These are phyloP conservation scores for Podila clonocystis DNA, from an alignment of 192 early-diverging fungal species.

Conservation along the genomic window DNA sequence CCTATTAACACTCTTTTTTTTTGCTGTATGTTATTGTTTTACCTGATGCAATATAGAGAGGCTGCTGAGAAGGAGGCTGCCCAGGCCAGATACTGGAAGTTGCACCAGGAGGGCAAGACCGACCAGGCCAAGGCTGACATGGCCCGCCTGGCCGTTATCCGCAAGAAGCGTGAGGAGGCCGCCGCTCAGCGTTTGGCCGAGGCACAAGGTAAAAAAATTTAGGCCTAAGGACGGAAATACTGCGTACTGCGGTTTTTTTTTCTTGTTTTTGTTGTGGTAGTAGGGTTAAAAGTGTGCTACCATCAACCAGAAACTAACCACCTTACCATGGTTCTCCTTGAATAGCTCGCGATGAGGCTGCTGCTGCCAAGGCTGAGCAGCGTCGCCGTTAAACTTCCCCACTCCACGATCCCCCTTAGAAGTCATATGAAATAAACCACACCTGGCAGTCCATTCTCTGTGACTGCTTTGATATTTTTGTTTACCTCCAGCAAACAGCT, in stretches of 20 bases:
- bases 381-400: constrained; percentile 26
- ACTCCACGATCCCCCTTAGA: too few relatives aligned
- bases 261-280: too few relatives aligned
- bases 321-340: background rate
- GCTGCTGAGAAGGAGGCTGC: constrained; percentile 63
- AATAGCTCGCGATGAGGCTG: constrained; percentile 46
- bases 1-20: background rate
- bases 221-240: background rate
- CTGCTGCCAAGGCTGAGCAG: constrained; percentile 46
- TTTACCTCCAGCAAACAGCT: too few relatives aligned
- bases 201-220: constrained; percentile 47
- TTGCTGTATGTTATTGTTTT: background rate
- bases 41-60: constrained; percentile 42
- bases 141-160: constrained; percentile 59
- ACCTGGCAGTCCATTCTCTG: too few relatives aligned
- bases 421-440: too few relatives aligned
- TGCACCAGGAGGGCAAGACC: constrained; percentile 63
- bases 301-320: background rate
- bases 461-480: too few relatives aligned
- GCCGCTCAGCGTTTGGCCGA: constrained; percentile 58
- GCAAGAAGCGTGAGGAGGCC: constrained; percentile 63
- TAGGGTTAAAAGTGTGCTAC: background rate
- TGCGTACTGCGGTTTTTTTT: background rate
- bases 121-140: constrained; percentile 64
- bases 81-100: constrained; percentile 59